Base-by-base conservation (phyloP, 2,329 filamentous ascomycete species). In the Akanthomyces lecanii region DNA sequence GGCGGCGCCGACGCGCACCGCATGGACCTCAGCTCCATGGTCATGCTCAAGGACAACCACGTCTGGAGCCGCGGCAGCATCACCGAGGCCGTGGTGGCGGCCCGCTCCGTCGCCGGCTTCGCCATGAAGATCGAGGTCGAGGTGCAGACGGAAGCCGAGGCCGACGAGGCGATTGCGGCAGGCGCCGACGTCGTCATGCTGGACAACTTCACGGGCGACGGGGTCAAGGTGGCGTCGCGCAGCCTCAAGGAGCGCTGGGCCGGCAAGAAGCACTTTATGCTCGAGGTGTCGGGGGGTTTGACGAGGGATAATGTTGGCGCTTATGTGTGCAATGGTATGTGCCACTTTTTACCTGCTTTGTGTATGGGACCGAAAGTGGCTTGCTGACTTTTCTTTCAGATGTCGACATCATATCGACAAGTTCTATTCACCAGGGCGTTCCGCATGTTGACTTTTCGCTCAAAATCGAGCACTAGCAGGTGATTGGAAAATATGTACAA, bases 41-140 rank as follows among this genome's bases (percentile, higher is more conserved):
- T 93, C 63, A 99, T 99, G 95, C 83, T 99, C 67, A 99, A 99
- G 80, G 95, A 99, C 77, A 99, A 99, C 77, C 95, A 99, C 77
- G 89, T 99, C 63, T 97, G 94, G 89, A 92, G 91, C 66, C 89
- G 90, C 61, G 89, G 89, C 30, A 91, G 89, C 72, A 98, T 99
- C 75, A 87, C 89, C 1, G 86, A 90, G 25, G 95, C 95, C 6
- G 93, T 99, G 28, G 80, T 81, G 47, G 91, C 94, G 2, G 95
- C 95, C 28, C 91, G 91, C 74, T 82, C 87, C 12, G 91, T 89
- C 0, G 94, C 88, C 10, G 95, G 95, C 0, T 99, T 98, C 76
- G 87, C 90, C 47, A 82, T 97, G 64, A 99, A 98, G 82, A 85
- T 99, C 47, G 95, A 99, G 79, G 95, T 99, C 28, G 94, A 99